Conservation (phyloP, 2,329 filamentous ascomycete genomes). For the Onygenales sp. region DNA sequence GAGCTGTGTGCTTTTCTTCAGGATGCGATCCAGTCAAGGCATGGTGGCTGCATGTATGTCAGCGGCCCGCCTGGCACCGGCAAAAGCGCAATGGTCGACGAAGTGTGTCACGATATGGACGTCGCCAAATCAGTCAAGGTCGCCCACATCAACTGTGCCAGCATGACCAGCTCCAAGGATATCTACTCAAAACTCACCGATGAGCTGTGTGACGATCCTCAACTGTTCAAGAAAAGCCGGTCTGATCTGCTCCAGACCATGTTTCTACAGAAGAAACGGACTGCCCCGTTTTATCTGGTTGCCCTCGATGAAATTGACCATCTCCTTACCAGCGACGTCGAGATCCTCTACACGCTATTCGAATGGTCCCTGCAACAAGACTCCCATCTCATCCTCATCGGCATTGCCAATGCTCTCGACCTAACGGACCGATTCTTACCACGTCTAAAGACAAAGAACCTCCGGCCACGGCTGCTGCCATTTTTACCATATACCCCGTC, state of each 20-base stretch:
- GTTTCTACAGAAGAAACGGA: slow-evolving; percentile 56
- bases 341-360: slow-evolving; percentile 87
- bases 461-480: slow-evolving; percentile 80
- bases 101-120: slow-evolving; percentile 56
- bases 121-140: slow-evolving; percentile 45
- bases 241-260: slow-evolving; percentile 58
- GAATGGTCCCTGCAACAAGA: slow-evolving; percentile 83
- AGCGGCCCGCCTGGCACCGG: slow-evolving; percentile 93
- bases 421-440: slow-evolving; percentile 91
- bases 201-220: slow-evolving; percentile 53
- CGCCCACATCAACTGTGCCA: slow-evolving; percentile 93
- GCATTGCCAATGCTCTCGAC: slow-evolving; percentile 93
- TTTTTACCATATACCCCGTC: slow-evolving; percentile 85
- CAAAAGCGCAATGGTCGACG: slow-evolving; percentile 86
- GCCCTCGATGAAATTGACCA: slow-evolving; percentile 94
- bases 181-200: slow-evolving; percentile 72
- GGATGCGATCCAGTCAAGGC: slow-evolving; percentile 48
- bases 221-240: slow-evolving; percentile 57
- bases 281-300: slow-evolving; percentile 59
- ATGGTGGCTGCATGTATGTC: slow-evolving; percentile 80
- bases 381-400: slow-evolving; percentile 73
- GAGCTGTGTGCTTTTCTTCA: slow-evolving; percentile 63
- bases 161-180: slow-evolving; percentile 78
- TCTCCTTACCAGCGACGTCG: slow-evolving; percentile 76
- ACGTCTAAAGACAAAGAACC: slow-evolving; percentile 80